These are phyloP conservation scores for Aspergillus biplanus DNA, from an alignment of 495 filamentous ascomycete genomes.

Conservation along the genomic window DNA sequence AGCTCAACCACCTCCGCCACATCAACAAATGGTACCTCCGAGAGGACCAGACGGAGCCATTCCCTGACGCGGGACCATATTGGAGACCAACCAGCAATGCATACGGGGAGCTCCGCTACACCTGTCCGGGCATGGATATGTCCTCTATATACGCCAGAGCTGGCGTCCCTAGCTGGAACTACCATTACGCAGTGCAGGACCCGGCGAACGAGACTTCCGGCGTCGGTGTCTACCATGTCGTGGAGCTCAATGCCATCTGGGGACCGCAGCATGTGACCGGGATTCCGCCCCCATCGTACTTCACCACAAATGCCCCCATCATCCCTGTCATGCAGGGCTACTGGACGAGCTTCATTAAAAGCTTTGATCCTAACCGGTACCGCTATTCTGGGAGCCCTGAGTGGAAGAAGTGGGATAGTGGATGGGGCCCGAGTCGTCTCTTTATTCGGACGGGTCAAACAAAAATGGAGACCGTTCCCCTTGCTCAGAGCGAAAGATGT, in stretches of 20 bases:
- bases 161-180: slow-evolving; percentile 57
- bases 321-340: slow-evolving; percentile 65
- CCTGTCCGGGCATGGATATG: slow-evolving; percentile 65
- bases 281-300: slow-evolving; percentile 56
- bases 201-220: slow-evolving; percentile 50
- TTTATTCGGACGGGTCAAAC: slow-evolving; percentile 58
- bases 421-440: slow-evolving; percentile 42
- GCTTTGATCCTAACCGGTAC: slow-evolving; percentile 64
- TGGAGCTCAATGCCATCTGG: slow-evolving; percentile 67
- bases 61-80: slow-evolving; percentile 51
- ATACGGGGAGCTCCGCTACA: slow-evolving; percentile 78
- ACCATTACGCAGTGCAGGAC: slow-evolving; percentile 68
- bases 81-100: slow-evolving; percentile 63
- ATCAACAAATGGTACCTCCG: slow-evolving; percentile 65
- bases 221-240: slow-evolving; percentile 63
- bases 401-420: slow-evolving; percentile 51
- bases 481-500: slow-evolving; percentile 53
- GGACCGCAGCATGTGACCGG: slow-evolving; percentile 48
- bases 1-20: slow-evolving; percentile 49
- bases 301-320: slow-evolving; percentile 52
- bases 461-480: slow-evolving; percentile 60
- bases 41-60: slow-evolving; percentile 39
- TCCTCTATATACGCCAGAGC: slow-evolving; percentile 45
- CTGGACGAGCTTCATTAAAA: slow-evolving; percentile 69
- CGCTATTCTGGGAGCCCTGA: slow-evolving; percentile 44